Base-by-base conservation (phyloP, 352 stramenopile genomes). In the Hyaloperonospora arabidopsidis region DNA sequence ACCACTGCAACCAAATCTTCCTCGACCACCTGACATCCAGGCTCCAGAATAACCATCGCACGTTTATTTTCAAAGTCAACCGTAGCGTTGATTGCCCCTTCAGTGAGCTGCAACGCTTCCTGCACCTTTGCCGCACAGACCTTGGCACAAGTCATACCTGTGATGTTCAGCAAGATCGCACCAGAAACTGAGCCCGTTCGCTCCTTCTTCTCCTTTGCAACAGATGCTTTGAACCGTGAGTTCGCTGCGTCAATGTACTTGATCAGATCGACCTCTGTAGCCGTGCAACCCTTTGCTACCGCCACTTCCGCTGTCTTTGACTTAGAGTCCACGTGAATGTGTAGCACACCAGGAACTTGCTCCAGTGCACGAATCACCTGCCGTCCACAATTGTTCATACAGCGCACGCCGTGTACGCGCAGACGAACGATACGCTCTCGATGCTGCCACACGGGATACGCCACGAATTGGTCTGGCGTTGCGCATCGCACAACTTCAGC, bases 181-280 rank as follows among this genome's bases (percentile, higher is more conserved):
- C 76, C 79, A 5, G 79, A 67, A 11, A 82, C 49, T 5, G 74
- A 85, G 45, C 56, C 81, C n/a, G 68, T 59, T 34, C 71, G 64
- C 35, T 74, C 49, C 45, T 74, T 72, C 21, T 41, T 62, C 23
- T 87, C 75, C 48, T 87, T 83, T 19, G 69, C 70, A 35, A 92
- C 84, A 22, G 62, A 81, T 15, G 82, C 82, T 36, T 87, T 70
- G 38, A 93, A 95, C 12, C 79, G 65, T 39, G 79, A 70, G 63
- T 90, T 93, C 1, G 76, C 74, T 0, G 71, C 75, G 25, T 74
- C 73, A 10, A 95, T 84, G 38, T 78, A 76, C 63, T 89, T 84
- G 69, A 95, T 94, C 21, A 95, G 68, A 55, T 95, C 85, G 22
- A 93, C 82, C 44, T 87, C 84, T 2, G 83, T 91, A 7, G 77